A percentile compares a stretch with the other conserved stretches of the same genome.
These are phyloP conservation scores for Hypoxylon crocopeplum DNA, from an alignment of 495 filamentous ascomycete genomes.

Conservation along the genomic window DNA sequence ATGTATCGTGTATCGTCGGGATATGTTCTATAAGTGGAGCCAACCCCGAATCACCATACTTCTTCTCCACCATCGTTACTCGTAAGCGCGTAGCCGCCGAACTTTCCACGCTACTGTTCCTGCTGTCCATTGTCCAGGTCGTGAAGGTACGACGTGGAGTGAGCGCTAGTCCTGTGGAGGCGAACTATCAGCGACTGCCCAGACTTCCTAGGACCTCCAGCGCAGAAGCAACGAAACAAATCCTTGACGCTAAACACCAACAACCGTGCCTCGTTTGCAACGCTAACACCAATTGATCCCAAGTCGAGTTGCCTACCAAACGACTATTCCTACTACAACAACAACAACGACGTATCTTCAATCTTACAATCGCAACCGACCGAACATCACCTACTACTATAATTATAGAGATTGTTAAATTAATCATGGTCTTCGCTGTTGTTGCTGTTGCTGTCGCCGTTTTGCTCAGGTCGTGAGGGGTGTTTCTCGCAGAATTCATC, in stretches of 20 bases:
- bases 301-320: neutral
- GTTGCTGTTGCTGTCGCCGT: slow-evolving; percentile 5
- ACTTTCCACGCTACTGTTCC: slow-evolving; percentile 33
- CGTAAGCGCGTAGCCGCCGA: slow-evolving; percentile 42
- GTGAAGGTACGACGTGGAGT: slow-evolving; percentile 26
- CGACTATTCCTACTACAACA: neutral
- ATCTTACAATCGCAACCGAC: slow-evolving; percentile 5
- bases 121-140: no score
- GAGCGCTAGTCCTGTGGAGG: slow-evolving; percentile 10
- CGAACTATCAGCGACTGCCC: no score
- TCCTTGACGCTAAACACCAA: no score
- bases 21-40: slow-evolving; percentile 13
- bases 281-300: no score
- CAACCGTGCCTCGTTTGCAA: no score
- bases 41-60: slow-evolving; percentile 17
- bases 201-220: no score
- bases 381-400: neutral
- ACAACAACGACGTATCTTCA: neutral
- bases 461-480: slow-evolving; percentile 23
- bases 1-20: slow-evolving; percentile 3
- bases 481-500: slow-evolving; percentile 15
- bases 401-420: neutral
- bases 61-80: slow-evolving; percentile 5
- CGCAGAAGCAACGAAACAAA: no score
- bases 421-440: slow-evolving; percentile 20